Base-by-base conservation (phyloP, 2,329 filamentous ascomycete species). In the Stachybotrys elegans region DNA sequence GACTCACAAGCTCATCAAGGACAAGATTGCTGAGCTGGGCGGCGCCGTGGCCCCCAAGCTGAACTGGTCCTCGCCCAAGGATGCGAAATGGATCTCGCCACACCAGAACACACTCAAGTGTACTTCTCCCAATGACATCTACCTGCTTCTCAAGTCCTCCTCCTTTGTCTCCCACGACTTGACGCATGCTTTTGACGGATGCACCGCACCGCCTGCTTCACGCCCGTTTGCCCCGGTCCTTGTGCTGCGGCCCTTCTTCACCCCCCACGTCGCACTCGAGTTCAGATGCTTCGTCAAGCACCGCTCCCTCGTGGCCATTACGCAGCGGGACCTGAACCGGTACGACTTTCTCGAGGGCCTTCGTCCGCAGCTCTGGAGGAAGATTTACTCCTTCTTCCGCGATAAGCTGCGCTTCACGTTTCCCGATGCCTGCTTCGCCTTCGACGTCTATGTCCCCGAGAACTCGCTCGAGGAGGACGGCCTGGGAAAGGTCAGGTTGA, bases 21-120 rank as follows among this genome's bases (percentile, higher is more conserved):
- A 79, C 20, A 86, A 79, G 34, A 96, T 98, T 49, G 67, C 73
- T 12, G 86, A 91, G 55, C 77, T 97, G 1, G 91, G 88, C 14
- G 92, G 92, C 47, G 81, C 84, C 48, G 91, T 95, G 8, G 84
- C 86, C 2, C 93, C 93, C 1, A 98, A 98, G 66, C 72, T 98
- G 38, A 97, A 97, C 70, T 98, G 93, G 93, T 96, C 91, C 6
- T 84, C 90, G 4, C 93, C 93, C 4, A 95, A 96, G 64, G 93
- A 98, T 61, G 93, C 93, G 8, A 88, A 87, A 19, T 96, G 90
- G 86, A 96, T 98, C 65, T 81, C 78, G 67, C 83, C 67, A 68
- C 62, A 92, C 75, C 66, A 83, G 56, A 98, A 98, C 65, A 94
- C 88, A 38, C 86, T 96, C 69, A 89, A 95, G 64, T 98, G 93